phyloP scores from a whole-genome alignment of 1,139 yeast genomes.

The Suhomyces bribrorum region DNA sequence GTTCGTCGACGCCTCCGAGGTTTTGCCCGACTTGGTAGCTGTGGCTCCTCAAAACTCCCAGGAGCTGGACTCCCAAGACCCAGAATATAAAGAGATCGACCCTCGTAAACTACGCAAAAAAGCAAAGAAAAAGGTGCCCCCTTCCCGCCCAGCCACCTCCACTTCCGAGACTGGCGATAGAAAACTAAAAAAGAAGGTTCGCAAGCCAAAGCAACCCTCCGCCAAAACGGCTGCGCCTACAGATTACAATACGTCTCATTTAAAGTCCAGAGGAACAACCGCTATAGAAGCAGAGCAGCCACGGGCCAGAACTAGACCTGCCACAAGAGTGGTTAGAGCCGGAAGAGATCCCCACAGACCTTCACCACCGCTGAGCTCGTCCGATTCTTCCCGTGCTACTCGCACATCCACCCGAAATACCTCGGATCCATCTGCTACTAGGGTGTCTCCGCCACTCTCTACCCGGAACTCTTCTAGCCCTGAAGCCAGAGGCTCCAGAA shows the following conservation, averaged over 20 bases:
- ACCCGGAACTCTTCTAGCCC: background rate
- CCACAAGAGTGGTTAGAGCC: background rate
- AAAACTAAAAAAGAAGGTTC: background rate
- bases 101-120: background rate
- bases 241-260: background rate
- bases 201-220: background rate
- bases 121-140: background rate
- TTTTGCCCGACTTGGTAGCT: background rate
- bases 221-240: background rate
- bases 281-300: background rate
- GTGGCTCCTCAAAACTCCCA: background rate
- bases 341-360: background rate
- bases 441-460: too few species aligned
- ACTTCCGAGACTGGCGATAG: too few species aligned
- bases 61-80: background rate
- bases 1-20: background rate
- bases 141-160: too few species aligned
- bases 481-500: too few species aligned
- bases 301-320: background rate
- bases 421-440: too few species aligned
- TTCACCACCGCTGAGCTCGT: background rate
- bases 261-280: background rate
- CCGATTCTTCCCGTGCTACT: too few species aligned
- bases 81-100: constrained; percentile 1
- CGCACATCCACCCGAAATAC: too few species aligned